Evolutionary conservation across 2,329 filamentous ascomycete species (phyloP), one percentile per base, ranked within the genome.

Genomic region (Curvularia sp.): DNA sequence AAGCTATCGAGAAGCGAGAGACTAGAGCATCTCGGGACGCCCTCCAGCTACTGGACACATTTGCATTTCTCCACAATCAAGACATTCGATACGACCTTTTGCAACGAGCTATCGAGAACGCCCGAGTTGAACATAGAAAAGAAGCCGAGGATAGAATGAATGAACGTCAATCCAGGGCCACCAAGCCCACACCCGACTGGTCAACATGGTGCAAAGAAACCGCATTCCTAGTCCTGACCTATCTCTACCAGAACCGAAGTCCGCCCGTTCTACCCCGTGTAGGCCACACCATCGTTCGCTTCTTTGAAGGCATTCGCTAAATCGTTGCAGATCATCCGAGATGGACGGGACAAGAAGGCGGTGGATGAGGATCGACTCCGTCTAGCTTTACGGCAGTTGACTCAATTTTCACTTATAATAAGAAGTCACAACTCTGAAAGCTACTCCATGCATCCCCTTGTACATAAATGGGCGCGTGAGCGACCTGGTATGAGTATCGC

Each of bases 391-490:
- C 57, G 49, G 4, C 56, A 62, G 39, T 42, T 42, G 39, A 24
- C 20, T 42, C 39, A 24, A 39, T 52, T 65, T 26, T 72, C 67
- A 18, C 52, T 75, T 8, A 57, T 76, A 7, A 69, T 46, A 7
- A 50, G 68, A 35, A 49, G 68, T 41, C 51, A 61, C 39, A 42
- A 24, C 39, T 42, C 39, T 9, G 13, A 44, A 44, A 68, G 60
- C 49, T 75, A 71, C 49, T 75, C 68, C 5, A 67, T 75, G 60
- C 73, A 77, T 61, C 73, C 70, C 9, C 49, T 75, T 15, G 65
- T 75, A 9, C 73, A 77, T 49, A 63, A 47, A 8, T 77, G 73
- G 74, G 72, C 67, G 3, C 60, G 74, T 30, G 69, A 74, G 44
- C 60, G 73, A 41, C 71, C 69, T 2, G 52, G 66, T 26, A 39